Evolutionary conservation across 768 basidiomycete genomes (phyloP).

Genomic region (Xerocomellus dryophilus): DNA sequence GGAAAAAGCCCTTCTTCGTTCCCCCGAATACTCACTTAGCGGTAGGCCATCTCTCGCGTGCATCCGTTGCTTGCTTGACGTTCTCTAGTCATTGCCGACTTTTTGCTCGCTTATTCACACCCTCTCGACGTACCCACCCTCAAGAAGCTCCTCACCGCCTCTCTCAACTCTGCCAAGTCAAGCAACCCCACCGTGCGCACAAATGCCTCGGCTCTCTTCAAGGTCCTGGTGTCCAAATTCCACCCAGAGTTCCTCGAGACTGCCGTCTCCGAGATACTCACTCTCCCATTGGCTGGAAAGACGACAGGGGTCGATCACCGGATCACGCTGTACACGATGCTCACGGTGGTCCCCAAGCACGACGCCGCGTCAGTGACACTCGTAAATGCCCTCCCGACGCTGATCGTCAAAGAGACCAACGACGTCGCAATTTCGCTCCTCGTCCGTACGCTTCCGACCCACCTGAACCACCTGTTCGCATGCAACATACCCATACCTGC

Average conservation of each 20-base stretch:
- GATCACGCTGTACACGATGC: constrained; percentile 75
- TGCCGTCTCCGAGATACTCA: constrained; percentile 62
- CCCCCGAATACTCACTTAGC: constrained; percentile 73
- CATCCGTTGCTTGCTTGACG: neutral
- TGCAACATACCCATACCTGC: constrained; percentile 40
- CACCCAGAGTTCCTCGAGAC: constrained; percentile 39
- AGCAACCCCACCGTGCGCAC: constrained; percentile 59
- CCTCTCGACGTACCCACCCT: constrained; percentile 47
- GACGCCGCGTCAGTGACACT: constrained; percentile 45
- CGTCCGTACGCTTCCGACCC: constrained; percentile 50
- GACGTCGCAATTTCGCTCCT: constrained; percentile 61
- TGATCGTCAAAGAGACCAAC: constrained; percentile 73
- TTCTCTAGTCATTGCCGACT: constrained; percentile 50
- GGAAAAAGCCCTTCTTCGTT: constrained; percentile 78
- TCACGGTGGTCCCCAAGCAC: constrained; percentile 51
- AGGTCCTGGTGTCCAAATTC: constrained; percentile 36
- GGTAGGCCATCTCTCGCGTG: constrained; percentile 38
- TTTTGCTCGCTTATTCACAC: constrained; percentile 54
- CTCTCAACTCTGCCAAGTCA: constrained; percentile 72
- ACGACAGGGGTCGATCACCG: constrained; percentile 87
- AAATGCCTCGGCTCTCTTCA: constrained; percentile 58
- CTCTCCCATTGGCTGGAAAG: constrained; percentile 80
- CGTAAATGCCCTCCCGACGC: constrained; percentile 37
- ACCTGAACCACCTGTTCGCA: constrained; percentile 55
- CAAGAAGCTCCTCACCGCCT: constrained; percentile 53